phyloP scores from a whole-genome alignment of 352 stramenopile genomes.

The Pythium periplocum region DNA sequence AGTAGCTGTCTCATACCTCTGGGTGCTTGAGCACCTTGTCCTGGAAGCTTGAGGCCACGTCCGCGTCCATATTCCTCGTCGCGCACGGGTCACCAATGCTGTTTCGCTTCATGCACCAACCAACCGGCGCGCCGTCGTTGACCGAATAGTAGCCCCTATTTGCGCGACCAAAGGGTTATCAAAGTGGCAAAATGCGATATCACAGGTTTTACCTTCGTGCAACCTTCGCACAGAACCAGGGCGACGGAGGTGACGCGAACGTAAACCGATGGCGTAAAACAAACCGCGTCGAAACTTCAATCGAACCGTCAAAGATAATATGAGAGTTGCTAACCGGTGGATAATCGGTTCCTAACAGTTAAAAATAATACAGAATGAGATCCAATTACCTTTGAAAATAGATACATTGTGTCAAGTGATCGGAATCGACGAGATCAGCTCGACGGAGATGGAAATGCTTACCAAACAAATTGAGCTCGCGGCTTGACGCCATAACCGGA shows the following conservation, averaged over 20 bases:
- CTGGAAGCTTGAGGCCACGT: constrained; percentile 51
- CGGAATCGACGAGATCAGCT: not conserved
- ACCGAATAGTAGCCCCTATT: too few relatives aligned
- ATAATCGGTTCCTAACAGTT: too few relatives aligned
- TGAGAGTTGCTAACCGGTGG: not conserved
- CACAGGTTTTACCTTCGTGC: not conserved
- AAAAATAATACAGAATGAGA: too few relatives aligned
- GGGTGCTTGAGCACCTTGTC: constrained; percentile 63
- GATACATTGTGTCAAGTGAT: not conserved
- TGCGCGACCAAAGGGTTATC: too few relatives aligned
- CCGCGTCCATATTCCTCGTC: constrained; percentile 42
- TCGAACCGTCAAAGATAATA: constrained; percentile 1
- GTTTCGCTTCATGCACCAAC: constrained; percentile 21
- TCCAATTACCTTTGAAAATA: too few relatives aligned
- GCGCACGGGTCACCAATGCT: constrained; percentile 11
- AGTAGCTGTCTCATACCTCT: constrained; percentile 31
- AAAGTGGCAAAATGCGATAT: too few relatives aligned
- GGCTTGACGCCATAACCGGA: not conserved
- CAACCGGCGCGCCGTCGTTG: constrained; percentile 3
- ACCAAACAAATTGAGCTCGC: not conserved
- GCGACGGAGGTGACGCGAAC: constrained; percentile 7
- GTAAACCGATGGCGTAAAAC: constrained; percentile 28
- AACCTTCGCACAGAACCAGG: not conserved
- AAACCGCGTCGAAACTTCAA: constrained; percentile 16
- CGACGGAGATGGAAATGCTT: not conserved